These are phyloP conservation scores for Solanum hybrid DNA, from an alignment of 305 asterid species.

Conservation along the genomic window DNA sequence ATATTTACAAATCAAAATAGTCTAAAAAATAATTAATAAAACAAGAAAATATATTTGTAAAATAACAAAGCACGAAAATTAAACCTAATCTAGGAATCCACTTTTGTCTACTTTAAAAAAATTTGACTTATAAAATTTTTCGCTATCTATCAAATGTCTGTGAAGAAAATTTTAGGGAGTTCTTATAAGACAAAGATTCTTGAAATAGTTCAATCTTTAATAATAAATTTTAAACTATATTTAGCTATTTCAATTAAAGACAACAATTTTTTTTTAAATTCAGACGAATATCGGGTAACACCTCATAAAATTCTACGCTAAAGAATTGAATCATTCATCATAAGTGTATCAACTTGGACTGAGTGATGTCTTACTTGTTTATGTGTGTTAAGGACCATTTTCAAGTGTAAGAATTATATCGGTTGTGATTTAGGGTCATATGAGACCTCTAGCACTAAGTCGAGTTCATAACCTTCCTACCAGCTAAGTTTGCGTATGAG, in stretches of 20 bases:
- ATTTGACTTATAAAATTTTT: neutral
- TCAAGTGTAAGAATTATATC: neutral
- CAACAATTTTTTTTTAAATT: neutral
- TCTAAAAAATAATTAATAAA: neutral
- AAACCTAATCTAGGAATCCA: neutral
- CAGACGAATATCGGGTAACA: neutral
- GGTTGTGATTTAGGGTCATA: neutral
- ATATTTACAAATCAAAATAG: neutral
- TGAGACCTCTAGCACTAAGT: neutral
- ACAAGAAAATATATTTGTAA: neutral
- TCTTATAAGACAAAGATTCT: neutral
- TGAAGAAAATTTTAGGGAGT: neutral
- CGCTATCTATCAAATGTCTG: neutral
- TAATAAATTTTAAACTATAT: no score
- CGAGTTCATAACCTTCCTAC: neutral
- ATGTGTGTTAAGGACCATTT: neutral
- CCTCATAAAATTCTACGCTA: neutral
- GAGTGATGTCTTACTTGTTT: neutral
- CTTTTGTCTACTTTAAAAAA: neutral
- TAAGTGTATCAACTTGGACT: neutral
- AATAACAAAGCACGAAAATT: neutral
- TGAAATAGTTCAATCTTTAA: neutral
- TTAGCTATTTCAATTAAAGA: neutral
- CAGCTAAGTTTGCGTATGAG: neutral
- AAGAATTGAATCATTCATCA: neutral